Conservation (phyloP, 2,329 filamentous ascomycete species). For the Ophiostoma sp. region DNA sequence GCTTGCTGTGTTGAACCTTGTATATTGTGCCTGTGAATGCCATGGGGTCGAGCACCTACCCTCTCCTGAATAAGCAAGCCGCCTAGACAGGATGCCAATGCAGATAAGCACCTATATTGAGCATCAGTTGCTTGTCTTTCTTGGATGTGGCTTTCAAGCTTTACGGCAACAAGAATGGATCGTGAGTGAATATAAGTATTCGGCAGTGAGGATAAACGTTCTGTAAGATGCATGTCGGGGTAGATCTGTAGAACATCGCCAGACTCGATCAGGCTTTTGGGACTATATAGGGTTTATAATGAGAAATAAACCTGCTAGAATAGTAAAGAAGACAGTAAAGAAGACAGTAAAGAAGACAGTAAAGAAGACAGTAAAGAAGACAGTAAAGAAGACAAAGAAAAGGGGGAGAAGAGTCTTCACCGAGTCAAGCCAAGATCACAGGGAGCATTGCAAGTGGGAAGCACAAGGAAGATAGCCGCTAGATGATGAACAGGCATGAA, state of each 20-base stretch:
- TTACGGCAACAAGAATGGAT: not conserved
- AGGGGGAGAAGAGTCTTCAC: not conserved
- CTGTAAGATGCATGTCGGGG: not conserved
- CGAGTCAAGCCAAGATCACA: not conserved
- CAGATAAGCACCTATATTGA: not conserved
- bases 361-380: not conserved
- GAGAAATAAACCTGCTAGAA: not conserved
- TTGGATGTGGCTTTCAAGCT: not conserved
- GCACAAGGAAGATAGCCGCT: not conserved
- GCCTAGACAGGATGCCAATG: not conserved
- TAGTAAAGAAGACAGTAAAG: not conserved
- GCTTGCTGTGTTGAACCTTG: not conserved
- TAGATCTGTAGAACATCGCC: not conserved
- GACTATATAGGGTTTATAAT: no score
- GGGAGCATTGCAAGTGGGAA: conserved; percentile 1
- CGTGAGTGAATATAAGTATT: not conserved
- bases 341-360: not conserved
- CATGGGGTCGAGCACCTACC: not conserved
- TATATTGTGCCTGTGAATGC: not conserved
- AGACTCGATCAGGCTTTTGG: no score
- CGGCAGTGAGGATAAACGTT: not conserved
- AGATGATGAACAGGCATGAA: not conserved
- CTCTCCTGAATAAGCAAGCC: no score
- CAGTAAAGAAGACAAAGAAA: not conserved
- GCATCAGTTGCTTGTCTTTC: not conserved